phyloP scores from a whole-genome alignment of 306 rosid species.

The Cucumis hystrix region DNA sequence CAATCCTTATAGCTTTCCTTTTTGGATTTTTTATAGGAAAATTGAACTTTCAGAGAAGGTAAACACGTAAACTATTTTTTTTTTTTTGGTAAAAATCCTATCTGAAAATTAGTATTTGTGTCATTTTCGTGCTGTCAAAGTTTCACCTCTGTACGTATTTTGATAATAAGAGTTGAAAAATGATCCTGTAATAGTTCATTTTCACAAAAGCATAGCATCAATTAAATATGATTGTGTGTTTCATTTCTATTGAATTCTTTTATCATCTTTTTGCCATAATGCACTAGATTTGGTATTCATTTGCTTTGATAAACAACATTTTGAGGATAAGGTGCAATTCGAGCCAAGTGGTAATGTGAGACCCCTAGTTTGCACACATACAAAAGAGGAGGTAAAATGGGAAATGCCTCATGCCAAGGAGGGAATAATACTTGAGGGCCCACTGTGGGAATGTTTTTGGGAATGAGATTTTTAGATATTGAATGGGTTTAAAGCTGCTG shows the following conservation, averaged over 20 bases:
- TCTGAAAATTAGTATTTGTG: not conserved
- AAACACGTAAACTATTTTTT: not conserved
- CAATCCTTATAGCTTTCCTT: constrained; percentile 14
- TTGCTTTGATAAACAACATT: not conserved
- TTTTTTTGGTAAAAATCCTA: too few species aligned
- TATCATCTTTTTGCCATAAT: not conserved
- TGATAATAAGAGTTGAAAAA: not conserved
- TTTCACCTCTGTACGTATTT: not conserved
- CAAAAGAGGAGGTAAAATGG: too few species aligned
- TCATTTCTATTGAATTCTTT: not conserved
- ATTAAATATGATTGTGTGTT: not conserved
- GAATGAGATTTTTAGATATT: too few species aligned
- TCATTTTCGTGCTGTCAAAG: not conserved
- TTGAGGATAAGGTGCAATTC: too few species aligned
- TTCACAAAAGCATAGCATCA: not conserved
- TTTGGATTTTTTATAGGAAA: constrained; percentile 20
- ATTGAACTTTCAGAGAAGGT: constrained; percentile 25
- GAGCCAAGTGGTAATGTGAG: too few species aligned
- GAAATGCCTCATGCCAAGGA: too few species aligned
- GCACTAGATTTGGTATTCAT: not conserved
- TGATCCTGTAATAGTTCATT: not conserved
- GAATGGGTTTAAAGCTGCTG: too few species aligned
- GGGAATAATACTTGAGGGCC: too few species aligned
- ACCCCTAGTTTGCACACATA: too few species aligned
- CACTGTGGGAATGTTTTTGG: too few species aligned